phyloP scores from a whole-genome alignment of 1,139 yeast genomes.

The Candida sp. region DNA sequence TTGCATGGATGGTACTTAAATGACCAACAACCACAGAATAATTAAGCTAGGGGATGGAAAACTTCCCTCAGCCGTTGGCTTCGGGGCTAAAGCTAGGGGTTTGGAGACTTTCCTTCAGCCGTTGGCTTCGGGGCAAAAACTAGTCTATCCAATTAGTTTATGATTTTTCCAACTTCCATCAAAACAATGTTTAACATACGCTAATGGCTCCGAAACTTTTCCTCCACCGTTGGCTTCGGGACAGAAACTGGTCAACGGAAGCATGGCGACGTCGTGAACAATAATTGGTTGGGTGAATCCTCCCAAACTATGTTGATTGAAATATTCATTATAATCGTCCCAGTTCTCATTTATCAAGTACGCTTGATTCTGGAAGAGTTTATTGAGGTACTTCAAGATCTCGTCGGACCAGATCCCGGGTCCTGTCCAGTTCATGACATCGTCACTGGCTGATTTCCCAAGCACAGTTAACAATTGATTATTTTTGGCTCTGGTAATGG shows the following conservation, averaged over 20 bases:
- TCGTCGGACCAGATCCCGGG: slow-evolving; percentile 91
- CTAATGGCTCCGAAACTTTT: slow-evolving; percentile 42
- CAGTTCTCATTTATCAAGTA: slow-evolving; percentile 23
- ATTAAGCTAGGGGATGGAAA: no score
- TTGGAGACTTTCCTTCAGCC: no score
- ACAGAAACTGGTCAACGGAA: slow-evolving; percentile 69
- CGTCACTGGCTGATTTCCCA: slow-evolving; percentile 59
- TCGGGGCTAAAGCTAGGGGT: no score
- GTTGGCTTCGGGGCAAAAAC: no score
- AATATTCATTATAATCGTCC: slow-evolving; percentile 18
- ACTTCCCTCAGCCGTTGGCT: no score
- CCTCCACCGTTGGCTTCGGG: slow-evolving; percentile 76
- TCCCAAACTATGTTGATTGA: slow-evolving; percentile 62
- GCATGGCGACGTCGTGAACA: slow-evolving; percentile 69
- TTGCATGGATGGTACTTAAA: no score
- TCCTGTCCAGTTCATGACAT: slow-evolving; percentile 95
- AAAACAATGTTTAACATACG: slow-evolving; percentile 66
- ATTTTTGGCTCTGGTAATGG: slow-evolving; percentile 34
- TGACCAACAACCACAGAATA: no score
- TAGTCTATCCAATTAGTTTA: slow-evolving; percentile 2
- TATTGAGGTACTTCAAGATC: slow-evolving; percentile 69
- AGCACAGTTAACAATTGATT: slow-evolving; percentile 36
- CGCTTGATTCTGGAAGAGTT: slow-evolving; percentile 35
- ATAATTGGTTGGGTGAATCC: slow-evolving; percentile 58
- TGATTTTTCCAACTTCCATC: slow-evolving; percentile 63